These are phyloP conservation scores for Pythium monospermum DNA, from an alignment of 352 stramenopile species.

Conservation along the genomic window DNA sequence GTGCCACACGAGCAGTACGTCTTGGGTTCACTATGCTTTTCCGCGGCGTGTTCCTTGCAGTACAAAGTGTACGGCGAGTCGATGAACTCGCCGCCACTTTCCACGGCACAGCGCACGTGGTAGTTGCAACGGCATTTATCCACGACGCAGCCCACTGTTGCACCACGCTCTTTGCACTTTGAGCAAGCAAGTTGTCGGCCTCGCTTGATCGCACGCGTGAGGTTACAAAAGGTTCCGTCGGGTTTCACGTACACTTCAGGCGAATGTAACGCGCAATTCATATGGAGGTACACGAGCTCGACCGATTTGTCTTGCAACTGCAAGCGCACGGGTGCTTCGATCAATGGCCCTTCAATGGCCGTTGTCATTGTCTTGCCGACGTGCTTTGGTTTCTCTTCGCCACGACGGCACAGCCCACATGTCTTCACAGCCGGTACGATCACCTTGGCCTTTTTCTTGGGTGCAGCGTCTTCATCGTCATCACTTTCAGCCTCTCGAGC, in stretches of 20 bases:
- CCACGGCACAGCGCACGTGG: conserved; percentile 71
- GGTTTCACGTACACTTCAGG: conserved; percentile 79
- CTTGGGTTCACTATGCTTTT: conserved; percentile 33
- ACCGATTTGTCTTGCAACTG: conserved; percentile 57
- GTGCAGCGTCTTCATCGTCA: conserved; percentile 11
- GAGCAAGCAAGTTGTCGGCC: conserved; percentile 74
- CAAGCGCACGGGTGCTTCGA: conserved; percentile 69
- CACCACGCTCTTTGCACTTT: conserved; percentile 56
- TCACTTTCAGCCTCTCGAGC: conserved; percentile 11
- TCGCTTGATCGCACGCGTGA: conserved; percentile 69
- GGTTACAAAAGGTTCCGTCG: conserved; percentile 76
- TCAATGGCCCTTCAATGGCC: conserved; percentile 59
- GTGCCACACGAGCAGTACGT: conserved; percentile 46
- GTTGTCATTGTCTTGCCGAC: conserved; percentile 24
- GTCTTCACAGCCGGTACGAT: conserved; percentile 26
- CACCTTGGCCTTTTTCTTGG: conserved; percentile 22
- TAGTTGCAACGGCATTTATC: conserved; percentile 76
- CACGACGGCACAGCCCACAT: conserved; percentile 56
- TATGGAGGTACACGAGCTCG: conserved; percentile 69
- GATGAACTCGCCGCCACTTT: conserved; percentile 68
- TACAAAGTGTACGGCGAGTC: conserved; percentile 68
- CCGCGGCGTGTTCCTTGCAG: conserved; percentile 56
- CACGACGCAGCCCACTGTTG: conserved; percentile 73
- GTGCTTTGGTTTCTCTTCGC: conserved; percentile 24
- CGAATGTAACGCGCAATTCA: conserved; percentile 80